Percentiles rank a stretch among this genome's conserved stretches.
phyloP scores from a whole-genome alignment of 305 asterid genomes.

The Ilex paraguariensis region DNA sequence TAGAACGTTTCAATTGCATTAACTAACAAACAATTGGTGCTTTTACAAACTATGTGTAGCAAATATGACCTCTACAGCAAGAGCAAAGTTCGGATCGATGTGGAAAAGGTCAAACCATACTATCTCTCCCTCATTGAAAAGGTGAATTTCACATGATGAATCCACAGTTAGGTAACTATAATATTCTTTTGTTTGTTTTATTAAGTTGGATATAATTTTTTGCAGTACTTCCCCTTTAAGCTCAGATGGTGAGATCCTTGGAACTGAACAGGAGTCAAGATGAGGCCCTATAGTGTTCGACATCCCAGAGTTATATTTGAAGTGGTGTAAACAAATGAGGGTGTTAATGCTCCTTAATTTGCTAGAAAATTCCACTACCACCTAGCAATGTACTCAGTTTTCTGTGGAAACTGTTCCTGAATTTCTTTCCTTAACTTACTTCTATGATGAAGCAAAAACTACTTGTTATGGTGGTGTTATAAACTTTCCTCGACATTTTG shows the following conservation, averaged over 20 bases:
- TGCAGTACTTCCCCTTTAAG: constrained; percentile 42
- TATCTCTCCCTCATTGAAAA: constrained; percentile 32
- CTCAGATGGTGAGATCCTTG: constrained; percentile 31
- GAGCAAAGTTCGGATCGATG: constrained; percentile 27
- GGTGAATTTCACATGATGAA: constrained; percentile 12
- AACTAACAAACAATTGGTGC: not conserved
- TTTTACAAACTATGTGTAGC: constrained; percentile 15
- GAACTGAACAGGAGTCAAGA: too few relatives aligned
- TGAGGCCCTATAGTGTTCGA: too few relatives aligned
- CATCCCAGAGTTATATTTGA: too few relatives aligned
- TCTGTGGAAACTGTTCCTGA: too few relatives aligned
- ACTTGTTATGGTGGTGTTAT: too few relatives aligned
- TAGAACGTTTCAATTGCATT: not conserved
- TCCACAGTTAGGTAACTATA: not conserved
- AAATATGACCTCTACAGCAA: constrained; percentile 46
- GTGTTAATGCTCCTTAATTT: too few relatives aligned
- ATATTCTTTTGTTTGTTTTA: not conserved
- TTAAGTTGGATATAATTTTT: not conserved
- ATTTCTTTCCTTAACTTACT: too few relatives aligned
- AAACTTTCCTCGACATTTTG: too few relatives aligned
- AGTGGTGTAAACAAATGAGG: too few relatives aligned
- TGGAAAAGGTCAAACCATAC: constrained; percentile 12
- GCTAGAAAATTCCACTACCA: too few relatives aligned
- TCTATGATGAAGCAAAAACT: too few relatives aligned
- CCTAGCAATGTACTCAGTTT: too few relatives aligned